phyloP scores from a whole-genome alignment of 805 yeast genomes.

The Wickerhamiella bombiphila region DNA sequence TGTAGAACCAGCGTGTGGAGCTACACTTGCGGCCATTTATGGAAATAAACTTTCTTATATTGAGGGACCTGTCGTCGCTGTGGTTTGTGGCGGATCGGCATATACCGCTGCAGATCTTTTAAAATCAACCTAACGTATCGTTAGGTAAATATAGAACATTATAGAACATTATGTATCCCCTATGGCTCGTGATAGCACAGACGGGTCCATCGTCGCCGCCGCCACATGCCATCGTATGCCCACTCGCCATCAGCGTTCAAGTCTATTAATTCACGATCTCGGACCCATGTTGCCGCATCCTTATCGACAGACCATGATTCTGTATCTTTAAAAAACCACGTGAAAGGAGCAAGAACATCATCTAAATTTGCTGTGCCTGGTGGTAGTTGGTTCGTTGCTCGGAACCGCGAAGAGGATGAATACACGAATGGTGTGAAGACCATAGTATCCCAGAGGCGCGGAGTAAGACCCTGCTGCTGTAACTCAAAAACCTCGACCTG shows the following conservation, averaged over 20 bases:
- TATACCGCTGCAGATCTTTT: constrained; percentile 6
- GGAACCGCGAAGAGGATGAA: constrained; percentile 32
- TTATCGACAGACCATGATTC: constrained; percentile 53
- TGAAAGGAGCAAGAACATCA: constrained; percentile 49
- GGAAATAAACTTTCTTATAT: not conserved
- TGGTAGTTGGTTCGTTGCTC: constrained; percentile 43
- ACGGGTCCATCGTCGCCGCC: constrained; percentile 28
- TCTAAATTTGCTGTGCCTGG: constrained; percentile 42
- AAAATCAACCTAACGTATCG: not conserved
- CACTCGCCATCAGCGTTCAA: constrained; percentile 22
- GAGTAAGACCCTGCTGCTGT: constrained; percentile 47
- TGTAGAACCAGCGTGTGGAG: constrained; percentile 66
- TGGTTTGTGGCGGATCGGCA: constrained; percentile 16
- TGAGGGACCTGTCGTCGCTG: constrained; percentile 11
- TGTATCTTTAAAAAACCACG: constrained; percentile 55
- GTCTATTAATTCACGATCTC: constrained; percentile 28
- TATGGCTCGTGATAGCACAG: constrained; percentile 17
- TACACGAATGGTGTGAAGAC: constrained; percentile 43
- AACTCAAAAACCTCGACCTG: constrained; percentile 69
- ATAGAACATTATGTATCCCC: not conserved
- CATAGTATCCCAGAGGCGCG: constrained; percentile 47
- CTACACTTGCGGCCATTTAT: constrained; percentile 38
- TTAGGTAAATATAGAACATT: not conserved
- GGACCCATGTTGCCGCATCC: constrained; percentile 38
- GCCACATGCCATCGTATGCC: constrained; percentile 30